Conservation (phyloP, 2,329 filamentous ascomycete species). For the Colletotrichum endophyticum region DNA sequence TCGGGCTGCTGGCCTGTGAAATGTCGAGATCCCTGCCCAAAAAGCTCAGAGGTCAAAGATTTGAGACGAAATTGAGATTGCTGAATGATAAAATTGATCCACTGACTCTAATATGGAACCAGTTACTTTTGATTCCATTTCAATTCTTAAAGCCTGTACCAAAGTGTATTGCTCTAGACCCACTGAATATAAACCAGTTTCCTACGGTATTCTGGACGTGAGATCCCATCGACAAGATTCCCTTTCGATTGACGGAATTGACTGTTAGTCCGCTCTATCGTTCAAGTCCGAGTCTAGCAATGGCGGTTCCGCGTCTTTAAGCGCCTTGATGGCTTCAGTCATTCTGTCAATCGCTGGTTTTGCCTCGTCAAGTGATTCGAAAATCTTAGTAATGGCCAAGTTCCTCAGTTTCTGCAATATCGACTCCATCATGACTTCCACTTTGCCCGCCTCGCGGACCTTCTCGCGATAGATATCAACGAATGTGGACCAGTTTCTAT, state of each 20-base stretch:
- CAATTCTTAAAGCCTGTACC: too few species aligned
- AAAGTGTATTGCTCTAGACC: too few species aligned
- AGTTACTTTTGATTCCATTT: too few species aligned
- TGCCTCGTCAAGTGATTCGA: background rate
- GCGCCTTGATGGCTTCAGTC: background rate
- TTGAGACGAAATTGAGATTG: too few species aligned
- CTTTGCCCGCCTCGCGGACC: background rate
- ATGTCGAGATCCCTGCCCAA: too few species aligned
- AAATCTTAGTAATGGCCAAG: background rate
- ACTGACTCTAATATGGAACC: too few species aligned
- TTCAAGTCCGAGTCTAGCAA: background rate
- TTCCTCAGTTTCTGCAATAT: background rate
- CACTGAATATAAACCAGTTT: background rate
- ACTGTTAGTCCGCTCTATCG: background rate
- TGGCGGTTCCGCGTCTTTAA: background rate
- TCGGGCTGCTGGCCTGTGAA: too few species aligned
- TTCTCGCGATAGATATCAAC: background rate
- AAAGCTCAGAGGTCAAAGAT: too few species aligned
- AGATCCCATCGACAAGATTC: background rate
- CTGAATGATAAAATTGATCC: too few species aligned
- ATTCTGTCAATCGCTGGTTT: background rate
- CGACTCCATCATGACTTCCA: background rate
- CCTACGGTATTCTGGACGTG: fast-evolving
- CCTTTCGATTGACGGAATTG: background rate
- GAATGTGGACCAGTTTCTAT: background rate